A percentile compares a stretch with the other conserved stretches of the same genome.
These are phyloP conservation scores for Pelargonium citronellum DNA, from an alignment of 441 rosid genomes.

Conservation along the genomic window DNA sequence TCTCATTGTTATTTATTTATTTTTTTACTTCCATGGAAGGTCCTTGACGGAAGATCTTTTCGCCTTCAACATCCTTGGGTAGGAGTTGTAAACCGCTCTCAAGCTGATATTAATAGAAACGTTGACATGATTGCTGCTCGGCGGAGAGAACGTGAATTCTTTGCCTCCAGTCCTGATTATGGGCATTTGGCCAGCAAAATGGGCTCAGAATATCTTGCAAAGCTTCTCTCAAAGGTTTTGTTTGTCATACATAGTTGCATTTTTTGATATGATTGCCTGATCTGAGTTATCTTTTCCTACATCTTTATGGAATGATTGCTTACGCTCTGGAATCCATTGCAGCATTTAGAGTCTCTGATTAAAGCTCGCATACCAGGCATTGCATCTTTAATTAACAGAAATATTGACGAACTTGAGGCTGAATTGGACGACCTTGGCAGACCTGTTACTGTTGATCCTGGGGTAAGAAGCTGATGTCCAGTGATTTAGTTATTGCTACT, in stretches of 20 bases:
- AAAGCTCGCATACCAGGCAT: conserved; percentile 94
- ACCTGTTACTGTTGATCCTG: conserved; percentile 90
- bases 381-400: conserved; percentile 85
- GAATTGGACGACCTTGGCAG: conserved; percentile 95
- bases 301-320: background rate
- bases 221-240: conserved; percentile 66
- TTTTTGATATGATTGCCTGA: background rate
- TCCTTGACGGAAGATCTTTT: conserved; percentile 88
- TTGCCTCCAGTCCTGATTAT: conserved; percentile 92
- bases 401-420: conserved; percentile 86
- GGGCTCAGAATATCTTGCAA: conserved; percentile 98
- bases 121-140: conserved; percentile 92
- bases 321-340: conserved; percentile 18
- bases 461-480: conserved; percentile 40
- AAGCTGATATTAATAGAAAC: conserved; percentile 93
- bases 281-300: background rate
- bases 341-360: conserved; percentile 90
- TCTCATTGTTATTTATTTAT: background rate
- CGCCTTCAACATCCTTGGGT: conserved; percentile 99
- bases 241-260: background rate
- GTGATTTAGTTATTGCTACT: background rate
- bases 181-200: conserved; percentile 86
- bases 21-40: conserved; percentile 31
- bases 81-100: conserved; percentile 97
- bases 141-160: conserved; percentile 82